Conservation (phyloP, 78 protist genomes). For the Protostelium mycophagum region DNA sequence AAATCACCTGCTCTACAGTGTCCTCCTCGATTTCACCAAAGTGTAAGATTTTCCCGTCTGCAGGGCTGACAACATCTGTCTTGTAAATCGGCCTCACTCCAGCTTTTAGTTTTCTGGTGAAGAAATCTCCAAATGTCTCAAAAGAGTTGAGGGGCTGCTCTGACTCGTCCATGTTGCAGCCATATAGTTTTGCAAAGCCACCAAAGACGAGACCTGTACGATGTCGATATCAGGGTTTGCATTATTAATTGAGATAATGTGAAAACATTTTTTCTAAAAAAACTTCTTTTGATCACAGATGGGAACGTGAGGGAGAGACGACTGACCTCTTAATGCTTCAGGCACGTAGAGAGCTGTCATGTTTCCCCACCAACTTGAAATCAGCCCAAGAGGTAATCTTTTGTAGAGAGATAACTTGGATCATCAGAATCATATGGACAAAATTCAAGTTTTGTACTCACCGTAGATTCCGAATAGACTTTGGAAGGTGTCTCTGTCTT, state of each 20-base stretch:
- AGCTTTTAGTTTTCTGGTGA: conserved; percentile 21
- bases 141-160: conserved; percentile 36
- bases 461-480: not conserved
- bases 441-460: not conserved
- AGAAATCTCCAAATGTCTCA: conserved; percentile 29
- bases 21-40: conserved; percentile 30
- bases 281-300: not conserved
- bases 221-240: no score
- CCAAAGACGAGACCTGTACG: conserved; percentile 10
- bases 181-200: conserved; percentile 24
- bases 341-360: conserved; percentile 35
- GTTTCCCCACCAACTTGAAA: conserved; percentile 50
- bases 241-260: no score
- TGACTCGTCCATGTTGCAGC: conserved; percentile 32
- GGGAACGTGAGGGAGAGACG: not conserved
- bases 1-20: conserved; percentile 31
- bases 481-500: no score
- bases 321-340: conserved; percentile 5
- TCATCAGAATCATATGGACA: not conserved
- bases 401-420: not conserved
- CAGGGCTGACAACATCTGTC: conserved; percentile 31
- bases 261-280: not conserved
- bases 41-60: conserved; percentile 50
- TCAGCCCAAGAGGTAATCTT: conserved; percentile 51
- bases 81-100: conserved; percentile 12